A percentile compares a stretch with the other conserved stretches of the same genome.
These are phyloP conservation scores for Leccinum imitatum DNA, from an alignment of 768 basidiomycete species.

Conservation along the genomic window DNA sequence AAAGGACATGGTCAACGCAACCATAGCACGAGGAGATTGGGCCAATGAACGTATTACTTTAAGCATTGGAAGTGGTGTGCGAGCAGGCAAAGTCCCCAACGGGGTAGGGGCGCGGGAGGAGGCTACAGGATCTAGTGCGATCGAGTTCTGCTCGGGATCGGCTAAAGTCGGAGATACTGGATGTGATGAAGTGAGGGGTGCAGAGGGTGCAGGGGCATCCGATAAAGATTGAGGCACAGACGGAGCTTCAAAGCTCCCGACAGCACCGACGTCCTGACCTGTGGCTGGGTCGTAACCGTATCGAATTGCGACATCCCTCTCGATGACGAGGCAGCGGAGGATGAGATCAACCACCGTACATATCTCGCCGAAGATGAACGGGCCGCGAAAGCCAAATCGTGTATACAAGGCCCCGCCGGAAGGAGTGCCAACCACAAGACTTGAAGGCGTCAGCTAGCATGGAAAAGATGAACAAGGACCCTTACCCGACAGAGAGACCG, in stretches of 20 bases:
- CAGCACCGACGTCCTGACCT: conserved; percentile 7
- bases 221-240: not conserved
- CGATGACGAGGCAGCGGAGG: conserved; percentile 55
- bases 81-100: conserved; percentile 16
- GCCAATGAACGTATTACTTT: conserved; percentile 42
- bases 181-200: not conserved
- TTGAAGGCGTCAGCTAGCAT: conserved; percentile 19
- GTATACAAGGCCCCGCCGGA: conserved; percentile 54
- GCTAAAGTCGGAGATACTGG: not conserved
- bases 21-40: conserved; percentile 50
- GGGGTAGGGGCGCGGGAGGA: not conserved
- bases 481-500: conserved; percentile 55
- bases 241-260: conserved; percentile 8
- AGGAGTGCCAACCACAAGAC: conserved; percentile 56
- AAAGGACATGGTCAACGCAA: conserved; percentile 44
- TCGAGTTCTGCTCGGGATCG: not conserved
- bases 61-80: conserved; percentile 37
- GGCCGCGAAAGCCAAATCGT: conserved; percentile 58
- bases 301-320: conserved; percentile 48
- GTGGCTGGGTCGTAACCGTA: conserved; percentile 48
- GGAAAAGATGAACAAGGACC: not conserved
- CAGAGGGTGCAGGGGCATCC: not conserved
- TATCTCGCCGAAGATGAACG: conserved; percentile 53
- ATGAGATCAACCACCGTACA: conserved; percentile 50
- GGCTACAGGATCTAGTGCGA: not conserved